phyloP scores from a whole-genome alignment of 2,329 filamentous ascomycete species.

The Neopestalotiopsis sp. region DNA sequence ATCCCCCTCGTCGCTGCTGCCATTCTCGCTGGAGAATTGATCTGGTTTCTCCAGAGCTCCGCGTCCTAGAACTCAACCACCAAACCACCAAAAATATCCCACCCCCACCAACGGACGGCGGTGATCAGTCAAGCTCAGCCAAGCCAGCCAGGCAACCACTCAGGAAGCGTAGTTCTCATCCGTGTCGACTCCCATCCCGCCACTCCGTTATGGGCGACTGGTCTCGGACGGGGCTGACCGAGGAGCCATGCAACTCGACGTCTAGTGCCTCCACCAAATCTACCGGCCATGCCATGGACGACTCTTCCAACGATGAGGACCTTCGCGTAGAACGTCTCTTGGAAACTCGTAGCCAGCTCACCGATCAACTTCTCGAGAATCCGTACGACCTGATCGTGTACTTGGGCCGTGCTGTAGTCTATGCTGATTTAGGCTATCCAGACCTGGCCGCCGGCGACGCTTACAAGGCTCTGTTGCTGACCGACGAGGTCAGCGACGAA shows the following conservation, averaged over 20 bases:
- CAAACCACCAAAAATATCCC: not conserved
- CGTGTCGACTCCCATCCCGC: not conserved
- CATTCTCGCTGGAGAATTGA: constrained; percentile 13
- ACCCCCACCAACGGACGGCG: not conserved
- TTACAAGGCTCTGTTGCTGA: constrained; percentile 85
- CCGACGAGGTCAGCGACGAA: constrained; percentile 80
- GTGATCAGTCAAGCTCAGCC: not conserved
- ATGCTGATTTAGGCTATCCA: constrained; percentile 80
- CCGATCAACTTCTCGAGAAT: constrained; percentile 53
- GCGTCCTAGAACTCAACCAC: not conserved
- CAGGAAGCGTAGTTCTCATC: not conserved
- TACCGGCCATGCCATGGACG: constrained; percentile 26
- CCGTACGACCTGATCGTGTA: constrained; percentile 70
- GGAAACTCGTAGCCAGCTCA: constrained; percentile 60
- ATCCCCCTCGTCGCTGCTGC: not conserved
- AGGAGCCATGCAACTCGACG: not conserved
- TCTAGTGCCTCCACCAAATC: not conserved
- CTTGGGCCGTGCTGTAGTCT: constrained; percentile 71
- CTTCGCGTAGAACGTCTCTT: constrained; percentile 52
- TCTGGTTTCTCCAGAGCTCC: not conserved
- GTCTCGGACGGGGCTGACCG: not conserved
- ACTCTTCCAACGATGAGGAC: constrained; percentile 40
- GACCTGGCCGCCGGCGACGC: constrained; percentile 90
- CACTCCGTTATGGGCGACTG: not conserved
- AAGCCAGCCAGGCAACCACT: not conserved